A percentile compares a stretch with the other conserved stretches of the same genome.
These are phyloP conservation scores for Protea cynaroides DNA, from an alignment of 164 flowering plant genomes.

Conservation along the genomic window DNA sequence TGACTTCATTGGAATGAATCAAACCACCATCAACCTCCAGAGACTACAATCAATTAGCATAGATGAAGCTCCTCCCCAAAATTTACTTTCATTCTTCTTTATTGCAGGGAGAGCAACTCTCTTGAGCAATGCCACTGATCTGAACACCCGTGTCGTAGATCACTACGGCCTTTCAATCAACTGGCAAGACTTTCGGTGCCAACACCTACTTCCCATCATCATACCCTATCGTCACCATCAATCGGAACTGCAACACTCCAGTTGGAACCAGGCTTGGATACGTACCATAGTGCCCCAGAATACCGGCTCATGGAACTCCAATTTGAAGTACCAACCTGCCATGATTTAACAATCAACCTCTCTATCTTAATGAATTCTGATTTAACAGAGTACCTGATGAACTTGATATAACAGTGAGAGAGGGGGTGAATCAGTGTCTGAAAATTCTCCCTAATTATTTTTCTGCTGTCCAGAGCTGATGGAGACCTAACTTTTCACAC, in stretches of 20 bases:
- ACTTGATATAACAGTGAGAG: too few species aligned
- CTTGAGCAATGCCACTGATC: conserved; percentile 66
- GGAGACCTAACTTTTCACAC: too few species aligned
- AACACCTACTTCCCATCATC: conserved; percentile 61
- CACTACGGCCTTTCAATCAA: conserved; percentile 62
- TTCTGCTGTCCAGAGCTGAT: too few species aligned
- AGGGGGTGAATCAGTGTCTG: too few species aligned
- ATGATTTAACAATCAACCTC: neutral
- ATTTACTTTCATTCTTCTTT: conserved; percentile 25
- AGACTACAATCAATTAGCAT: neutral
- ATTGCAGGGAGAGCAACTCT: conserved; percentile 70
- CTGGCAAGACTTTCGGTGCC: conserved; percentile 65
- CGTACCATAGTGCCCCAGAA: conserved; percentile 74
- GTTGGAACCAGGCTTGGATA: conserved; percentile 55
- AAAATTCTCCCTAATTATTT: too few species aligned
- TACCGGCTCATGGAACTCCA: conserved; percentile 60
- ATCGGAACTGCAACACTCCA: conserved; percentile 61
- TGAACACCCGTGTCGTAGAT: too few species aligned
- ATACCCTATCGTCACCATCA: conserved; percentile 66
- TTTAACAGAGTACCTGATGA: too few species aligned
- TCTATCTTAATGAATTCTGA: too few species aligned
- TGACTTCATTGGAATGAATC: too few species aligned
- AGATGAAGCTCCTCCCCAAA: neutral
- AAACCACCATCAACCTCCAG: too few species aligned
- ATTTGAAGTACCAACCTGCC: conserved; percentile 57